Conservation (phyloP, 306 rosid genomes). For the Vachellia pachyceras region DNA sequence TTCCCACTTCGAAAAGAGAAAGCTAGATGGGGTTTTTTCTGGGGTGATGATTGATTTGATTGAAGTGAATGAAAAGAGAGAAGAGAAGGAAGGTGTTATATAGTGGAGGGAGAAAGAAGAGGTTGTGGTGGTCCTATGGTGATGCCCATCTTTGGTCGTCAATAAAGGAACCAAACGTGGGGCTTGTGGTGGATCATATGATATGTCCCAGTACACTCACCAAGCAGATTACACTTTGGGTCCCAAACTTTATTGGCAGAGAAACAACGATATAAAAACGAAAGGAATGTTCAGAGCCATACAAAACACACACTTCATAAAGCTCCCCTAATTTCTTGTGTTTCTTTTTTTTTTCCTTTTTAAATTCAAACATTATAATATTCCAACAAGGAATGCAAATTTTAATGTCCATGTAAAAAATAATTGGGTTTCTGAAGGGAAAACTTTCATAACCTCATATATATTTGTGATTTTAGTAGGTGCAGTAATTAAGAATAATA, state of each 20-base stretch:
- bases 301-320: conserved; percentile 17
- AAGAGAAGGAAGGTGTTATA: conserved; percentile 21
- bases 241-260: conserved; percentile 44
- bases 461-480: neutral
- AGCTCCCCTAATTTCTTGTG: neutral
- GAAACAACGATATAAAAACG: conserved; percentile 31
- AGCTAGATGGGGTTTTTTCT: neutral
- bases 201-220: conserved; percentile 41
- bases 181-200: conserved; percentile 57
- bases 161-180: conserved; percentile 56
- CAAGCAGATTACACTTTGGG: conserved; percentile 48
- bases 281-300: conserved; percentile 52
- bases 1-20: no score
- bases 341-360: neutral
- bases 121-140: conserved; percentile 43
- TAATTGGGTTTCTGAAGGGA: neutral
- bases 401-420: neutral
- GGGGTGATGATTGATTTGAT: conserved; percentile 42
- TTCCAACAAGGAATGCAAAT: neutral
- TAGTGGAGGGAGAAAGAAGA: conserved; percentile 16
- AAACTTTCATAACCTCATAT: neutral
- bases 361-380: neutral
- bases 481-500: neutral
- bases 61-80: conserved; percentile 42
- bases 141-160: conserved; percentile 42